Base-by-base conservation (phyloP, 2,329 filamentous ascomycete genomes). In the Ophiobolus disseminans region DNA sequence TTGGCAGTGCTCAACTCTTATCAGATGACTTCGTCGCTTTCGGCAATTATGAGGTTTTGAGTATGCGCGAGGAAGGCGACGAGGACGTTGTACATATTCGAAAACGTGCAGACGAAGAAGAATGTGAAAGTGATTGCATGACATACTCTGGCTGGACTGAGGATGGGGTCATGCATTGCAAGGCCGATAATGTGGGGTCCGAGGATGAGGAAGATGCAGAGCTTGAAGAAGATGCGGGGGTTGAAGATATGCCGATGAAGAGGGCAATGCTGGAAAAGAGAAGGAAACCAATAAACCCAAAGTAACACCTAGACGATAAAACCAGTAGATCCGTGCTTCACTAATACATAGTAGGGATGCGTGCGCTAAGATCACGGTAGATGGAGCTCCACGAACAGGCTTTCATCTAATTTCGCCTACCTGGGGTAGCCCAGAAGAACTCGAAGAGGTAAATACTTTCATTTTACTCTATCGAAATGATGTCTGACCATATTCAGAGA, bases 1-100 rank as follows among this genome's bases (percentile, higher is more conserved):
- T 31, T 20, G 13, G 22, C 32, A 39, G 13, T 20, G 16, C 19
- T 11, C 23, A 45, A 4, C 14, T 45, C n/a, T n/a, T 38, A 5
- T 23, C 32, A 10, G 22, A 39, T 9, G 36, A 23, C 10, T 36
- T 48, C 3, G 26, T 36, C 17, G 20, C 31, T 20, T 20, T 41
- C 38, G 14, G 32, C 2, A 14, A 41, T 37, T 42, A 25, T 23
- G 45, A 48, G 42, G 32, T 48, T n/a, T 11, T 48, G 13, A 48
- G 38, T 30, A 31, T 37, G 13, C 41, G 21, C 10, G 22, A 45
- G n/a, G 40, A 37, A 17, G 36, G 30, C 16, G 41, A 50, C 21
- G 48, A 50, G 31, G 30, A 45, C 16, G 36, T 50, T 21, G 28
- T 40, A 7, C 41, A 45, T 28, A 26, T 50, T 16, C 41, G 37